Conservation (phyloP, 306 rosid genomes). For the Erythrophleum fordii region DNA sequence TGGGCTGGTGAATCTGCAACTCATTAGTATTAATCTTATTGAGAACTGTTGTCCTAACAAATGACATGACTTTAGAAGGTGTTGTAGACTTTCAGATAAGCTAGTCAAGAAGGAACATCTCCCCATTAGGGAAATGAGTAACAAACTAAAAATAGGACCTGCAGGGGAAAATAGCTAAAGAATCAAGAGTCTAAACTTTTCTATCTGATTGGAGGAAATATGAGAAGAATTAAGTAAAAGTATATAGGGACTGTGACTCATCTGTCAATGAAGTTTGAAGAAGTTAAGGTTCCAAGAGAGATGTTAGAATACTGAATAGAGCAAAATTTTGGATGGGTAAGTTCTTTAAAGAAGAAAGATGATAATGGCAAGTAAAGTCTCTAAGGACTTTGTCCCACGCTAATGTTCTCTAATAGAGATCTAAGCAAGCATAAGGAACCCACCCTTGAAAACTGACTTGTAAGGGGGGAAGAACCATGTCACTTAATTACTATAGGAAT, state of each 20-base stretch:
- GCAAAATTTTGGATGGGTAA: background rate
- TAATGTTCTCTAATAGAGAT: background rate
- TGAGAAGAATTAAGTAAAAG: background rate
- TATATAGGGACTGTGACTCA: background rate
- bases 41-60: background rate
- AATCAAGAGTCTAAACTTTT: background rate
- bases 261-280: background rate
- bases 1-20: background rate
- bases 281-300: background rate
- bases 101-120: background rate
- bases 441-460: background rate
- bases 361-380: background rate
- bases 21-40: background rate
- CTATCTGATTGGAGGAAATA: background rate
- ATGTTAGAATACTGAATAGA: background rate
- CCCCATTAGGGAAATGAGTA: background rate
- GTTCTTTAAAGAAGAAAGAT: background rate
- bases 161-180: background rate
- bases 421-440: background rate
- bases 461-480: background rate
- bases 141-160: background rate
- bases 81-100: background rate
- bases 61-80: background rate
- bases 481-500: background rate
- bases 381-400: background rate